Base-by-base conservation (phyloP, 257 asterid species). In the Gentiana straminea region DNA sequence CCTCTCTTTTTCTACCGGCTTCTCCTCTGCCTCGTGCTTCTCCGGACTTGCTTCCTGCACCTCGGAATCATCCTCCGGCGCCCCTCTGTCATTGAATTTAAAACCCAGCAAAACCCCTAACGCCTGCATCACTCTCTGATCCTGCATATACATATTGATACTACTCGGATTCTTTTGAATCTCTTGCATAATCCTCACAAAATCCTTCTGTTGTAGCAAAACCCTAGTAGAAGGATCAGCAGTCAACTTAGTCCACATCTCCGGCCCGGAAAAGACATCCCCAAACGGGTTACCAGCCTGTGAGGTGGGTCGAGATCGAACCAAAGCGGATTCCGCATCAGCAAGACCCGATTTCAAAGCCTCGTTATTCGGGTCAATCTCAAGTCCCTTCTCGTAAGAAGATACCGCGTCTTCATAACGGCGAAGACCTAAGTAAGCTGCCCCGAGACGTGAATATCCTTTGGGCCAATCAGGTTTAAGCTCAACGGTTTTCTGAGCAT, bases 391-490 rank as follows among this genome's bases (percentile, higher is more conserved):
- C 11, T 64, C 74, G 70, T 84, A 90, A 38, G 98, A 76, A 2
- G 83, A 63, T 32, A 76, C 71, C 37, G 98, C 94, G 9, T 84
- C 98, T 7, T 34, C 32, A 44, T 72, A 82, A 49, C 47, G 70
- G 13, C 70, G 86, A 46, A 90, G 85, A 13, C 98, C 98, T 44
- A 72, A 37, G 32, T 81, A 72, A 6, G 98, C 96, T 0, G 98
- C 94, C 33, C 98, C 98, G 1, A 90, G 89, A 13, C 98, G 96
- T 11, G 97, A 90, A 52, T 86, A 90, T 52, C 89, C 96, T 57
- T 86, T 90, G 0, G 72, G 54, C 98, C 98, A 90, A 33, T 86
- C 84, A 13, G 96, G 87, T 58, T 86, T 90, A 10, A 90, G 77
- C 60, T 86, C 94, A 36, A 86, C 95, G 11, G 98, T 90, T 65